A percentile compares a stretch with the other conserved stretches of the same genome.
Conservation (phyloP, 306 rosid species). For the Vachellia collinsii region DNA sequence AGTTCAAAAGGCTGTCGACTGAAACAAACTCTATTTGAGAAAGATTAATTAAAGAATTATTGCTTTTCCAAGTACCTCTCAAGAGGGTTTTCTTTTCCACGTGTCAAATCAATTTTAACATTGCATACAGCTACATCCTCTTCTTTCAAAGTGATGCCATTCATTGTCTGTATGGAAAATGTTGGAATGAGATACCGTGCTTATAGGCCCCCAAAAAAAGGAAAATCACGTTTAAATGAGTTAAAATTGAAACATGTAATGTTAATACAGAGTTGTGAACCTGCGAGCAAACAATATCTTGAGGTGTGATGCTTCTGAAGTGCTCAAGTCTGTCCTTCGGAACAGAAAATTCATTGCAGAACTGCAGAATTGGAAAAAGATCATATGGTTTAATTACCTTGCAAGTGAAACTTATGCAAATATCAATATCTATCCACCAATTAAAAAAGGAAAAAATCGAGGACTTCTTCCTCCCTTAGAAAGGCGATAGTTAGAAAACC, state of each 20-base stretch:
- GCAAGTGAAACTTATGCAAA: background rate
- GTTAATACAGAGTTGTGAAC: slow-evolving; percentile 42
- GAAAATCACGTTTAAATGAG: background rate
- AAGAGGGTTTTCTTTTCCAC: slow-evolving; percentile 79
- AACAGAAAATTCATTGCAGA: slow-evolving; percentile 85
- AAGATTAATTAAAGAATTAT: background rate
- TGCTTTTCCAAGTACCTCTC: slow-evolving; percentile 55
- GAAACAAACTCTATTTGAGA: background rate
- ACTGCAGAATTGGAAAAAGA: slow-evolving; percentile 53
- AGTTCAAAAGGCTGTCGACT: background rate
- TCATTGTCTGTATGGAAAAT: slow-evolving; percentile 41
- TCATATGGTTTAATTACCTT: background rate
- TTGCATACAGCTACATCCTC: slow-evolving; percentile 75
- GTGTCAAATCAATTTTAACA: slow-evolving; percentile 82
- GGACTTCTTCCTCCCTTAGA: background rate
- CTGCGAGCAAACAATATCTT: slow-evolving; percentile 90
- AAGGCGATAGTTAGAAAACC: slow-evolving; percentile 45
- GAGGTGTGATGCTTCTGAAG: slow-evolving; percentile 69
- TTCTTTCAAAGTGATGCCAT: slow-evolving; percentile 62
- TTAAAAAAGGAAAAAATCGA: background rate
- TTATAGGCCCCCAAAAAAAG: too few relatives aligned
- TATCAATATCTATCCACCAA: slow-evolving; percentile 14
- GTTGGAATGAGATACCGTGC: background rate
- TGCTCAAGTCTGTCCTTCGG: slow-evolving; percentile 74
- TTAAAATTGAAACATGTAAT: background rate